Base-by-base conservation (phyloP, 1,139 yeast species). In the Saccharomycopsis hybrid region DNA sequence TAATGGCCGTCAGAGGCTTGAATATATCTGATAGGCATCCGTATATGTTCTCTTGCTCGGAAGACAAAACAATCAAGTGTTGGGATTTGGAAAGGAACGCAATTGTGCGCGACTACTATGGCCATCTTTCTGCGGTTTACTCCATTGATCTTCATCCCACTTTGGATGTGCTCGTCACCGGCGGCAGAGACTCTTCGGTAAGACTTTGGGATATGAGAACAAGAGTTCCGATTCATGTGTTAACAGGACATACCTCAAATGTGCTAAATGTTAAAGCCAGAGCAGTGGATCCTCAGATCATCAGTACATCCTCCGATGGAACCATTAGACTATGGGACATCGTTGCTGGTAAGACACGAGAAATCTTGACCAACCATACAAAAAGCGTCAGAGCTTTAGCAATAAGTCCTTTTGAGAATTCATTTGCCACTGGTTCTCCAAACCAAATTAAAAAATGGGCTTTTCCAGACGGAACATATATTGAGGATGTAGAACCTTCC, bases 121-220 rank as follows among this genome's bases (percentile, higher is more conserved):
- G 98, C 3, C 98, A 92, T 66, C 73, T 88, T 31, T 87, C 95
- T 25, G 95, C 96, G 2, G 87, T 94, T 1, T 89, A 87, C 61
- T 73, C 95, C 1, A 72, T 89, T 49, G 89, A 82, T 50, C 65
- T 89, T 27, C 97, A 90, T 63, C 97, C 97, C 0, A 87, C 88
- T 4, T 67, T 90, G 39, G 96, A 90, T 60, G 65, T 92, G 9
- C 68, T 94, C n/a, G 85, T 85, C 18, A 85, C 95, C 3, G 97
- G 92, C 2, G 96, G 97, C 9, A 71, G 96, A 53, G 99, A 94
- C 64, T 76, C 90, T 4, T 85, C 85, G 0, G 84, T 90, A 0
- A 70, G 95, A 52, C 83, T 88, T 3, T 94, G 99, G 99, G 99
- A 94, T 65, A 82, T 92, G 53, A 73, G 98, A 53, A 78, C 95